phyloP scores from a whole-genome alignment of 1,284 basidiomycete species.

The Sanguinoderma infundibulare region DNA sequence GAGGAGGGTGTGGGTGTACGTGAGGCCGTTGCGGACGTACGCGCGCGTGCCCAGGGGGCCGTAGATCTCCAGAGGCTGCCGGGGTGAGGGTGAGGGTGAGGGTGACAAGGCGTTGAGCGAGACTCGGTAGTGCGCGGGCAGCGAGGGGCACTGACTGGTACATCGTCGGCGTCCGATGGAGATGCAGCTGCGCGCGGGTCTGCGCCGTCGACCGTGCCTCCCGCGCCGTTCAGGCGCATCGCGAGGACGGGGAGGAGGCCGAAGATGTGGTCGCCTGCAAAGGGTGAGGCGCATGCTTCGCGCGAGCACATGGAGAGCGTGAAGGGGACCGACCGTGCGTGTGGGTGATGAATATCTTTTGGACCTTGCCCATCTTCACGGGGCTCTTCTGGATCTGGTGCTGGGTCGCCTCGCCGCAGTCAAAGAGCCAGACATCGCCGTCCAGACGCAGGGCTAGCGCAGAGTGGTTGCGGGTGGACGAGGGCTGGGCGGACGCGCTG shows the following conservation, averaged over 20 bases:
- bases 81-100: neutral
- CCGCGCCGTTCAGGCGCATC: slow-evolving; percentile 69
- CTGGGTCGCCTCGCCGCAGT: slow-evolving; percentile 92
- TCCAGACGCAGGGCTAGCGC: slow-evolving; percentile 66
- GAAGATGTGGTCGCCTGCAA: slow-evolving; percentile 84
- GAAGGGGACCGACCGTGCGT: slow-evolving; percentile 70
- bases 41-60: slow-evolving; percentile 87
- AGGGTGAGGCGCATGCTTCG: neutral
- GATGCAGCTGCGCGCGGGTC: slow-evolving; percentile 50
- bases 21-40: slow-evolving; percentile 77
- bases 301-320: neutral
- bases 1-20: slow-evolving; percentile 75
- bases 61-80: slow-evolving; percentile 79
- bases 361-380: slow-evolving; percentile 80
- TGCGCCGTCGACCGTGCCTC: slow-evolving; percentile 65
- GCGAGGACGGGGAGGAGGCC: slow-evolving; percentile 79
- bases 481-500: slow-evolving; percentile 79
- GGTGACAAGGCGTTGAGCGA: neutral
- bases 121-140: neutral
- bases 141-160: slow-evolving; percentile 17
- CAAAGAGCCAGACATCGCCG: slow-evolving; percentile 82
- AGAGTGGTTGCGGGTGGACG: slow-evolving; percentile 76
- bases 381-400: slow-evolving; percentile 74
- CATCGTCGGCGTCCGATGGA: slow-evolving; percentile 17
- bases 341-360: slow-evolving; percentile 92